Evolutionary conservation across 345 rosid genomes (phyloP).

Genomic region (Salix brachista): DNA sequence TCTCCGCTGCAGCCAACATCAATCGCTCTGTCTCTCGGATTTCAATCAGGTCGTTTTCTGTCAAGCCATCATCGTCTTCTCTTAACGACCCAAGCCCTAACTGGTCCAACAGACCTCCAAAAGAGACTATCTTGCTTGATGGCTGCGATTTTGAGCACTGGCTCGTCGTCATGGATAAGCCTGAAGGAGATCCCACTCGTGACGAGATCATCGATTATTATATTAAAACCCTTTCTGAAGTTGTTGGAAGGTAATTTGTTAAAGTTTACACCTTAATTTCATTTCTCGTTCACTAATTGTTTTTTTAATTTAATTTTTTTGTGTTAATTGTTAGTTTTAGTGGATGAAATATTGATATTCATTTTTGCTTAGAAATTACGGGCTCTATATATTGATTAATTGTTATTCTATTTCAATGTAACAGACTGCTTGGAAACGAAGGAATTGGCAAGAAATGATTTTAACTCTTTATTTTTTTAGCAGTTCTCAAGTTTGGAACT

Average conservation of each 20-base stretch:
- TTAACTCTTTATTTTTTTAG: too few species aligned
- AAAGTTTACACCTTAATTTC: neutral
- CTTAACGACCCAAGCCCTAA: slow-evolving; percentile 72
- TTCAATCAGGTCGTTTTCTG: slow-evolving; percentile 28
- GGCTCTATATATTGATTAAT: neutral
- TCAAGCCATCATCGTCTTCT: slow-evolving; percentile 54
- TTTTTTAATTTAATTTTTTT: neutral
- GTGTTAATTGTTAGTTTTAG: neutral
- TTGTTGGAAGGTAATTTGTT: slow-evolving; percentile 65
- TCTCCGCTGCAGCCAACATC: slow-evolving; percentile 9
- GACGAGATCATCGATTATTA: slow-evolving; percentile 80
- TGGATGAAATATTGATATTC: neutral
- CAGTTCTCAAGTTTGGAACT: too few species aligned
- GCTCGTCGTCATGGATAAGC: slow-evolving; percentile 81
- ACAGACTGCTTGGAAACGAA: neutral
- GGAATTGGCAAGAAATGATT: too few species aligned
- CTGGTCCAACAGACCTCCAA: slow-evolving; percentile 89
- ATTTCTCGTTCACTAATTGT: neutral
- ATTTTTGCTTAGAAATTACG: neutral
- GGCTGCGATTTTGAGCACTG: slow-evolving; percentile 95
- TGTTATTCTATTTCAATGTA: neutral
- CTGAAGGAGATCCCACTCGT: slow-evolving; percentile 60
- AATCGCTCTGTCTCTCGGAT: slow-evolving; percentile 13
- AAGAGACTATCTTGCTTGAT: slow-evolving; percentile 86
- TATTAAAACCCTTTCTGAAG: slow-evolving; percentile 61